Evolutionary conservation across 2,329 filamentous ascomycete species (phyloP), one percentile per base, ranked within the genome.

Genomic region (Cordyceps cateniannulata): DNA sequence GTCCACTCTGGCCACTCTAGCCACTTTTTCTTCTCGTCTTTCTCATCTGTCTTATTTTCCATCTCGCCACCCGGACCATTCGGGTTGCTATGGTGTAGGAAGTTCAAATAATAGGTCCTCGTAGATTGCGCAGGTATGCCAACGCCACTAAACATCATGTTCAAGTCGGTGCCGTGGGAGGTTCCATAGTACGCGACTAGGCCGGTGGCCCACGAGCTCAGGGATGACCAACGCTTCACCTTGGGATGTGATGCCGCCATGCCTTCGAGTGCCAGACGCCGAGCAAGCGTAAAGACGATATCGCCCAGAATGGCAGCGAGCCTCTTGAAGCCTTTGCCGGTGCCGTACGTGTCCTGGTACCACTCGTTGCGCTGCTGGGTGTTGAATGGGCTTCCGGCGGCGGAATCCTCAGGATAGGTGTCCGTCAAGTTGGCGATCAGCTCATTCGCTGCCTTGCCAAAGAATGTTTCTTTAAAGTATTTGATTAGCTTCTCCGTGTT

Each of bases 281-380:
- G 84, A 0, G 85, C 83, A 0, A 95, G 78, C 0, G 87, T 93
- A 73, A 95, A 93, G 1, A 83, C 83, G 0, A 91, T 67, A 68
- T 95, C 90, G 16, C 90, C 90, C 0, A 93, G 76, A 25, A 93
- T 82, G 38, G 90, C 89, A 1, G 88, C 85, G 0, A 91, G 76
- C 16, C 89, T 86, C 73, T 93, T 95, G 79, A 85, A 93, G 65
- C 90, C 83, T 8, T 93, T 76, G 0, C 87, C 87, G 64, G 73
- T 80, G 73, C 90, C 91, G 29, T 84, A 82, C 7, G 91, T 69
- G n/a, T 35, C 49, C 29, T 35, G 9, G 27, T 51, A 85, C 68
- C 85, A 78, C 67, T 88, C 85, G 74, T 93, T 90, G n/a, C 87
- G 64, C 10, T 81, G 63, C 1, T 82, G 77, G 0, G 89, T 93